A percentile compares a stretch with the other conserved stretches of the same genome.
These are phyloP conservation scores for Monosporascus sp. DNA, from an alignment of 2,329 filamentous ascomycete genomes.

Conservation along the genomic window DNA sequence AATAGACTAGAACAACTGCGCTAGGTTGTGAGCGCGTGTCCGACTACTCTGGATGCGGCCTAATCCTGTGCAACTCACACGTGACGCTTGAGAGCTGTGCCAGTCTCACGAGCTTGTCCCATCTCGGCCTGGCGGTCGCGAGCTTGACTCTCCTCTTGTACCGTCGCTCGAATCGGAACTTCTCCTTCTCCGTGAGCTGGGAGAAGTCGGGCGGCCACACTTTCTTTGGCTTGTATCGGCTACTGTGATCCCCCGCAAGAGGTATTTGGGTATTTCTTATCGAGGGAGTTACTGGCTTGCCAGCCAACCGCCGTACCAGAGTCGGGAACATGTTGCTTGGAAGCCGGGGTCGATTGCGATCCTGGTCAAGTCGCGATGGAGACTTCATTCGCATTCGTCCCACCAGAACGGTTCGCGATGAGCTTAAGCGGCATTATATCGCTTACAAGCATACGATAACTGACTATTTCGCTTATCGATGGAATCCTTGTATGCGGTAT, in stretches of 20 bases:
- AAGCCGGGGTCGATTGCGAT: too few relatives aligned
- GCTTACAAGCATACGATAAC: too few relatives aligned
- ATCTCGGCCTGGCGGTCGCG: slow-evolving; percentile 24
- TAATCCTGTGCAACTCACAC: slow-evolving; percentile 35
- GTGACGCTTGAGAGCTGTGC: slow-evolving; percentile 56
- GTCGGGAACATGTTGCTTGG: slow-evolving; percentile 39
- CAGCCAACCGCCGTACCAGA: slow-evolving; percentile 36
- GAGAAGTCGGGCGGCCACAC: slow-evolving; percentile 75
- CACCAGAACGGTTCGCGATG: too few relatives aligned
- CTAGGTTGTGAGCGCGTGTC: too few relatives aligned
- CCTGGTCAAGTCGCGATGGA: too few relatives aligned
- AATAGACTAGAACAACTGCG: slow-evolving; percentile 49
- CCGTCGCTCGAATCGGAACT: slow-evolving; percentile 73
- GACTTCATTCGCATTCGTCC: too few relatives aligned
- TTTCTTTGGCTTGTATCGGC: slow-evolving; percentile 62
- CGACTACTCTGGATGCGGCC: too few relatives aligned
- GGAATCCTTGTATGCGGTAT: too few relatives aligned
- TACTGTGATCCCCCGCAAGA: slow-evolving; percentile 37
- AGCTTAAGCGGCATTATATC: too few relatives aligned
- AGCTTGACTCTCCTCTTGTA: slow-evolving; percentile 62
- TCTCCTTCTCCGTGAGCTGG: slow-evolving; percentile 63
- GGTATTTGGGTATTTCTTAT: slow-evolving; percentile 13
- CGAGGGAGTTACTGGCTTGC: slow-evolving; percentile 21
- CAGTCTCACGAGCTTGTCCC: slow-evolving; percentile 46
- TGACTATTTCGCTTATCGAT: too few relatives aligned